Conservation (phyloP, 495 filamentous ascomycete species). For the Hypoxylon trugodes region DNA sequence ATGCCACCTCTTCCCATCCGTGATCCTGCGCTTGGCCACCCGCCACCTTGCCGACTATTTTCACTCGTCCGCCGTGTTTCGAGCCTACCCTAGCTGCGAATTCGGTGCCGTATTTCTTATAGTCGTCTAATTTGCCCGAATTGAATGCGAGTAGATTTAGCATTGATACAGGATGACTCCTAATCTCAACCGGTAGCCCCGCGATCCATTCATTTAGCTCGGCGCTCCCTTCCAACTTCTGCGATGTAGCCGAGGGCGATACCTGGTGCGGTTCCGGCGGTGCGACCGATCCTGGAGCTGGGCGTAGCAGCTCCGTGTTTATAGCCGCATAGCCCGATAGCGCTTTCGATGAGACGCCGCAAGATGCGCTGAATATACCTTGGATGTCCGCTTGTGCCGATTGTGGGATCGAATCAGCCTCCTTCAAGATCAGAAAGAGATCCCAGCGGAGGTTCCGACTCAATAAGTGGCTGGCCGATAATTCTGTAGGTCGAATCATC, state of each 20-base stretch:
- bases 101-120: slow-evolving; percentile 65
- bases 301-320: slow-evolving; percentile 59
- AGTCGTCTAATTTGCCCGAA: slow-evolving; percentile 59
- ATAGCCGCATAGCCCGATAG: slow-evolving; percentile 54
- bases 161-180: slow-evolving; percentile 66
- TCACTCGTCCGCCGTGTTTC: slow-evolving; percentile 65
- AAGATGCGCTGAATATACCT: slow-evolving; percentile 57
- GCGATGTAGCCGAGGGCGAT: slow-evolving; percentile 49
- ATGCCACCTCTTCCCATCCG: slow-evolving; percentile 58
- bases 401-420: slow-evolving; percentile 46
- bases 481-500: slow-evolving; percentile 63
- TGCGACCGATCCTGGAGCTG: slow-evolving; percentile 42
- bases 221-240: slow-evolving; percentile 63
- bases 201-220: slow-evolving; percentile 63
- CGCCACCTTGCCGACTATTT: slow-evolving; percentile 67
- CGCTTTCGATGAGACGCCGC: slow-evolving; percentile 64
- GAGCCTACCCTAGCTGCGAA: slow-evolving; percentile 63
- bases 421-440: slow-evolving; percentile 61
- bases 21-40: slow-evolving; percentile 42
- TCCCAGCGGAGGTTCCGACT: slow-evolving; percentile 62
- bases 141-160: slow-evolving; percentile 73
- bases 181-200: slow-evolving; percentile 30
- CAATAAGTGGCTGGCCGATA: slow-evolving; percentile 59
- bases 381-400: slow-evolving; percentile 45
- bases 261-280: slow-evolving; percentile 54